Conservation (phyloP, 768 basidiomycete genomes). For the Leccinum subgranulosum region DNA sequence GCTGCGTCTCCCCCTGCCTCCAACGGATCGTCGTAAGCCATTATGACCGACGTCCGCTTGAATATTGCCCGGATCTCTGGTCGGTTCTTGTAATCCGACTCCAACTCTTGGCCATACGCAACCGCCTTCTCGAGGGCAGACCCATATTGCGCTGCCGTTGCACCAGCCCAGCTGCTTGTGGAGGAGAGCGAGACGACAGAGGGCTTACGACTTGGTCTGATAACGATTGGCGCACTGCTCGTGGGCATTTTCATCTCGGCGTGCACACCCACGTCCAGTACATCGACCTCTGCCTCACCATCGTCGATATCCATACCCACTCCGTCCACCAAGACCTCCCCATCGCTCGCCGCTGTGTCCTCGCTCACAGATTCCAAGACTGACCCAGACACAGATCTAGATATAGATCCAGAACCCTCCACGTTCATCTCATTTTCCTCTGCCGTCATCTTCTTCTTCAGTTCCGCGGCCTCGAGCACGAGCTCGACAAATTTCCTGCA, state of each 20-base stretch:
- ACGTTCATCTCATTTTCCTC: constrained; percentile 34
- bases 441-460: constrained; percentile 58
- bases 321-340: constrained; percentile 40
- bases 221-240: constrained; percentile 27
- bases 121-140: constrained; percentile 63
- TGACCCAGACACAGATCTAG: constrained; percentile 25
- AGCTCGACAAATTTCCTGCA: constrained; percentile 87
- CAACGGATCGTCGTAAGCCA: constrained; percentile 76
- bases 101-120: constrained; percentile 68
- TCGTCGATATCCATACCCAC: constrained; percentile 60
- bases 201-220: constrained; percentile 29
- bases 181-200: constrained; percentile 28
- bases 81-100: constrained; percentile 64
- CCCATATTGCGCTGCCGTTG: constrained; percentile 44
- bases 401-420: constrained; percentile 24
- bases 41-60: constrained; percentile 72
- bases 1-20: constrained; percentile 63
- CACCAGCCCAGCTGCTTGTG: constrained; percentile 21
- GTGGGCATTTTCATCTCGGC: constrained; percentile 11
- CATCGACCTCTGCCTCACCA: constrained; percentile 33
- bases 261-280: constrained; percentile 8
- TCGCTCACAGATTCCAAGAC: constrained; percentile 31
- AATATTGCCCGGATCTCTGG: constrained; percentile 64
- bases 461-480: constrained; percentile 64
- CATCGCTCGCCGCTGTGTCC: constrained; percentile 35